Percentiles rank a stretch among this genome's conserved stretches.
Evolutionary conservation across 352 stramenopile genomes (phyloP).

Genomic region (Phytophthora meadii): DNA sequence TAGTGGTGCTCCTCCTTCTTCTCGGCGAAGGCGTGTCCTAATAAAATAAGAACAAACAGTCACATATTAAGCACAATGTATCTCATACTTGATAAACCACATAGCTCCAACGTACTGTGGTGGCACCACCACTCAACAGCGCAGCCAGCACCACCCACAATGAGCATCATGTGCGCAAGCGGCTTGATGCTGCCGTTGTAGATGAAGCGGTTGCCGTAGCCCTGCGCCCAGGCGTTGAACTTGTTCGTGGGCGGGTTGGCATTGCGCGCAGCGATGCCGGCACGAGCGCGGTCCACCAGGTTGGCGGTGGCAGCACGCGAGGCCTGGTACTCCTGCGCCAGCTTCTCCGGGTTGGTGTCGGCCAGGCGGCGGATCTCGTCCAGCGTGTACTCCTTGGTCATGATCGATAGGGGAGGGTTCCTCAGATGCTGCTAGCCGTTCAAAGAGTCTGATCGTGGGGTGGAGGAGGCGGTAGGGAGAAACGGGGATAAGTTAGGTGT

Average conservation of each 20-base stretch:
- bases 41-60: constrained; percentile 16
- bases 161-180: constrained; percentile 81
- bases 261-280: constrained; percentile 66
- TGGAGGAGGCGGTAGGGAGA: not conserved
- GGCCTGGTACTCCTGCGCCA: constrained; percentile 75
- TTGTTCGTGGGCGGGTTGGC: constrained; percentile 58
- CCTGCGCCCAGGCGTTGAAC: constrained; percentile 75
- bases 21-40: constrained; percentile 59
- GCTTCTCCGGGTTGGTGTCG: constrained; percentile 76
- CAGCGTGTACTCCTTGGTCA: constrained; percentile 81
- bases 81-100: constrained; percentile 15
- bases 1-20: constrained; percentile 72
- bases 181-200: constrained; percentile 79
- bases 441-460: constrained; percentile 35
- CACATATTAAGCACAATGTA: not conserved
- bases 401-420: constrained; percentile 29
- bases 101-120: constrained; percentile 51
- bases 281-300: constrained; percentile 67
- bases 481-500: not conserved
- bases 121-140: constrained; percentile 72
- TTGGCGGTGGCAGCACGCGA: constrained; percentile 68
- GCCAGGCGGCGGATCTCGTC: constrained; percentile 83
- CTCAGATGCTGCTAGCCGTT: constrained; percentile 35
- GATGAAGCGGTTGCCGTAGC: constrained; percentile 79
- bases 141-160: constrained; percentile 60